Base-by-base conservation (phyloP, 2,329 filamentous ascomycete species). In the Microdochium paspali region DNA sequence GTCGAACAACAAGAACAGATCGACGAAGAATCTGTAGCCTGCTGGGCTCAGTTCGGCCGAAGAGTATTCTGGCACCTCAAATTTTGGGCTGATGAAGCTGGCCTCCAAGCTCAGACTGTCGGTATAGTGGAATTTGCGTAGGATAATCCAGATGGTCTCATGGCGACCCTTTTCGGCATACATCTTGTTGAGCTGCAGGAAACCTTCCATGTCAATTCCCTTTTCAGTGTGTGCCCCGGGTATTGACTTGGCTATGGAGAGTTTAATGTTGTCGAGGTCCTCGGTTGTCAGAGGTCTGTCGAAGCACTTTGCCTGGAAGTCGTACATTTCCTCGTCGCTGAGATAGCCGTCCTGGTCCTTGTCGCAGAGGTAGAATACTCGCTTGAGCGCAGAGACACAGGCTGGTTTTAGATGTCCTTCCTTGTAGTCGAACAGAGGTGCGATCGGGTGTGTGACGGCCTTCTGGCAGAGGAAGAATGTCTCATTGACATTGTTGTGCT, bases 391-490 rank as follows among this genome's bases (percentile, higher is more conserved):
- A 35, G 87, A 85, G 10, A 94, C 79, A 30, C 91, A 93, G 1
- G 87, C 86, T 0, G 90, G 90, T 68, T 98, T 98, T 46, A 98
- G 71, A 48, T 81, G 78, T 1, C 74, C 82, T 66, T 98, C 93
- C 67, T 97, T 98, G 50, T 94, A 90, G 66, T 98, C 93, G 63
- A 95, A 98, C 4, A 98, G 77, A 6, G 93, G 93, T 1, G 93
- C 91, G 55, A 98, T 95, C 1, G 93, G 93, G 64, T 97, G 90
- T 2, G 90, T 96, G 57, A 98, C 91, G 18, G 93, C 93, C 62
- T 97, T 97, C 66, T 98, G 93, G 65, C 93, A 98, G 13, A 98
- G 81, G 60, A 95, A 97, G 70, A 98, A 97, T 50, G 91, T 89
- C 65, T 91, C 90, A 63, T 95, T 95, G 63, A 96, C 87, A 65